Evolutionary conservation across 768 basidiomycete species (phyloP), one percentile per base, ranked within the genome.

Genomic region (Mycena rebaudengoi): DNA sequence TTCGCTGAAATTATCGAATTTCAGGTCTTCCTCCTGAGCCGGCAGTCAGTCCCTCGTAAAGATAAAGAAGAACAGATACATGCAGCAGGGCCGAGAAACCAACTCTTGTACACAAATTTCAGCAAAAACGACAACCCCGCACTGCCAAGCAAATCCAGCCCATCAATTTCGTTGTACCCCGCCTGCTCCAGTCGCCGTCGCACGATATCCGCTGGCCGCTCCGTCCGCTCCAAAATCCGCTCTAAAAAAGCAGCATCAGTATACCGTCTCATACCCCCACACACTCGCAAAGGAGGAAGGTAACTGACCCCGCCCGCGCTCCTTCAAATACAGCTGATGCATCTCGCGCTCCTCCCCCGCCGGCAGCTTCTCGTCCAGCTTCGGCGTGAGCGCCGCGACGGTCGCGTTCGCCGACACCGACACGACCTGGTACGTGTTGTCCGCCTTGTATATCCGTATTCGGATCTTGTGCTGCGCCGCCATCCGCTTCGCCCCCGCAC

Each of bases 71-170:
- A 45, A 54, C 39, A 21, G 52, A 40, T 4, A 82, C 88, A 55
- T 73, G 91, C 90, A 64, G 86, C 76, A 48, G 87, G 82, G 13
- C 86, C 88, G 18, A 94, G 81, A 16, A 87, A 79, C 64, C 88
- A 88, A 69, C 86, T 90, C 74, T 96, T 95, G 78, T 92, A 98
- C 20, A 96, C 88, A 69, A 98, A 97, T 70, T 91, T 92, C 74
- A 95, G 85, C 25, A 99, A 82, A 72, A 96, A 96, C 6, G 88
- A 85, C 64, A 98, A 79, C 54, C 93, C 50, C 11, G 94, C 91
- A 5, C 86, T 86, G 0, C 89, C 90, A 7, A 98, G 81, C 41
- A 90, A 82, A 61, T 95, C 91, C 7, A 91, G 76, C 39, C 90
- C 89, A 73, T 99, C 97, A 18, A 86, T 83, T 21, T 88, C 84